Evolutionary conservation across 805 yeast genomes (phyloP), one percentile per base, ranked within the genome.

Genomic region (Tetrapisispora phaffii): DNA sequence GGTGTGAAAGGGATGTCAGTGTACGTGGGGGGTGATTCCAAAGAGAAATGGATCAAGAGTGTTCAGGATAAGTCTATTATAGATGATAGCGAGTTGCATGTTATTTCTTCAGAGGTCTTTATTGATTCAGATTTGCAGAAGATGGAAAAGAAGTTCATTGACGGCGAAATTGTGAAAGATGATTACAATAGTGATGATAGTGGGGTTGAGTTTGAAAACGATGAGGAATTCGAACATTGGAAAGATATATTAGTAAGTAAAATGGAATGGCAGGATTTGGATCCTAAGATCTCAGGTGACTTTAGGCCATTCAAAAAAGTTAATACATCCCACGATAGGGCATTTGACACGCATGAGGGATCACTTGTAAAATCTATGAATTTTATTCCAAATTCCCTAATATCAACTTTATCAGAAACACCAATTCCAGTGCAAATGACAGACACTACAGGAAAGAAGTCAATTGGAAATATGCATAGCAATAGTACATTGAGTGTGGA

Each of bases 301-400:
- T 47, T 56, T 20, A 52, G 54, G 38, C 32, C 54, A 17, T 56
- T 55, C 31, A 48, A 50, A 33, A 48, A 52, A 13, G 55, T 58
- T 2, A 45, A 47, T 12, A 32, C 45, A 9, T 21, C 34, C 4
- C 34, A 38, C 8, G 56, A 52, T 20, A 45, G 31, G 33, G 46
- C 49, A 47, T 59, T 52, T 44, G 52, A 51, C 17, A 29, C 47
- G 7, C 44, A 47, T 16, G 42, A 41, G 19, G 43, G 38, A 9
- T 33, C 50, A 15, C 49, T 52, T 0, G 38, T 43, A 12, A 36
- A 54, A n/a, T 42, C 45, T 8, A 55, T 47, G 17, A 56, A 56
- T 32, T 59, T 47, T 44, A 43, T 58, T 7, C 62, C 63, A 3
- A 49, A 44, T 6, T 47, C 47, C 12, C 26, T 59, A n/a, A 23